A percentile compares a stretch with the other conserved stretches of the same genome.
Conservation (phyloP, 345 rosid species). For the Aquilaria malaccensis region DNA sequence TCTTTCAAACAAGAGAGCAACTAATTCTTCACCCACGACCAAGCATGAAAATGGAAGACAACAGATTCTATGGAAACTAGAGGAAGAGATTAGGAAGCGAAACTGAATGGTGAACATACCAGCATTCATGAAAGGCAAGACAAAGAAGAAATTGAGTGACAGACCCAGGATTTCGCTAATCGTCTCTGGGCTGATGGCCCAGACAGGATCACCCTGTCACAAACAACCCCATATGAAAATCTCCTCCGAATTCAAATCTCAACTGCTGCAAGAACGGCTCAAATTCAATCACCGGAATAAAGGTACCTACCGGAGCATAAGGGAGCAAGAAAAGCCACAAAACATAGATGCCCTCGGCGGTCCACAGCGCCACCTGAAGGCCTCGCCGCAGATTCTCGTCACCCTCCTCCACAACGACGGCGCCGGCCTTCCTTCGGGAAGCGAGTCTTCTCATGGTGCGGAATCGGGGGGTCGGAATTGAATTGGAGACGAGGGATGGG, state of each 20-base stretch:
- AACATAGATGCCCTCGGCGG: slow-evolving; percentile 71
- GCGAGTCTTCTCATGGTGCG: slow-evolving; percentile 22
- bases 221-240: slow-evolving; percentile 4
- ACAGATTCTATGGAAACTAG: background rate
- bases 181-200: slow-evolving; percentile 78
- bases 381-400: slow-evolving; percentile 24
- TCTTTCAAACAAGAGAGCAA: background rate
- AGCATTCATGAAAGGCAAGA: slow-evolving; percentile 68
- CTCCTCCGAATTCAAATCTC: background rate
- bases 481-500: background rate
- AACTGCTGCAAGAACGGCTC: background rate
- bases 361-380: slow-evolving; percentile 51
- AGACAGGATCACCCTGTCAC: slow-evolving; percentile 85
- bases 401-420: slow-evolving; percentile 21
- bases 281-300: background rate
- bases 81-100: background rate
- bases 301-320: slow-evolving; percentile 60
- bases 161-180: slow-evolving; percentile 68
- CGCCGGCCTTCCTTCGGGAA: slow-evolving; percentile 41
- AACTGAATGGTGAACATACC: slow-evolving; percentile 32
- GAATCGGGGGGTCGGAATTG: background rate
- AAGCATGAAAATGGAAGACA: too few relatives aligned
- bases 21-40: too few relatives aligned
- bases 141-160: slow-evolving; percentile 86
- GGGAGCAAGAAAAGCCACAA: slow-evolving; percentile 94